Percentiles rank a stretch among this genome's conserved stretches.
Evolutionary conservation across 768 basidiomycete species (phyloP).

Genomic region (Macrolepiota dolichaula): DNA sequence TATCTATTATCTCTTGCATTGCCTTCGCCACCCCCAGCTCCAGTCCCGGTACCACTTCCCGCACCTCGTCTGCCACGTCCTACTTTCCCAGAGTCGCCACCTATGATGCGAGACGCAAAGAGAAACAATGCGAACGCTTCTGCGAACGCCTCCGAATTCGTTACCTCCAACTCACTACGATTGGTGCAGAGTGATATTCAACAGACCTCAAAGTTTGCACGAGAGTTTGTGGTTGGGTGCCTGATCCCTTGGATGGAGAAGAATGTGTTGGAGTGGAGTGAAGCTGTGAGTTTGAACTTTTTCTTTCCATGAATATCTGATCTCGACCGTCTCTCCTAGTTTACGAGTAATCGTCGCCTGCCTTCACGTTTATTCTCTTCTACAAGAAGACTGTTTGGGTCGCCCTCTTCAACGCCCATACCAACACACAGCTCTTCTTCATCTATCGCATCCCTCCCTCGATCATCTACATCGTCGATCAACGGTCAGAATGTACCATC

Average conservation of each 20-base stretch:
- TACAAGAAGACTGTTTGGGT: slow-evolving; percentile 79
- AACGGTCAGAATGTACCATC: slow-evolving; percentile 22
- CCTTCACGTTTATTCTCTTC: slow-evolving; percentile 85
- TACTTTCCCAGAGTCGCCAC: slow-evolving; percentile 31
- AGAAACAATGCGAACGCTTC: slow-evolving; percentile 1
- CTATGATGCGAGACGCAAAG: slow-evolving; percentile 12
- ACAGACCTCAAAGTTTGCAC: slow-evolving; percentile 70
- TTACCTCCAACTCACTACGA: slow-evolving; percentile 38
- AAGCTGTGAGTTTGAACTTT: slow-evolving; percentile 46
- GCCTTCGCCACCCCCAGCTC: slow-evolving; percentile 59
- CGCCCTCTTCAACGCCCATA: slow-evolving; percentile 48
- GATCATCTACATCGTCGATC: slow-evolving; percentile 29
- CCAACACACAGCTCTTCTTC: slow-evolving; percentile 34
- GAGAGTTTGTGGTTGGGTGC: slow-evolving; percentile 88
- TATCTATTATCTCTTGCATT: slow-evolving; percentile 65
- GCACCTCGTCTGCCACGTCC: slow-evolving; percentile 66
- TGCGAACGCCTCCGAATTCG: slow-evolving; percentile 20
- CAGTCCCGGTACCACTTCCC: slow-evolving; percentile 63
- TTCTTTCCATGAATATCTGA: background rate
- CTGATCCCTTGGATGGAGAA: slow-evolving; percentile 97
- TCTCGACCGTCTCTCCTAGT: background rate
- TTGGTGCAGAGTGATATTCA: slow-evolving; percentile 74
- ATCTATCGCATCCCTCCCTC: slow-evolving; percentile 38
- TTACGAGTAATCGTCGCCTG: slow-evolving; percentile 61
- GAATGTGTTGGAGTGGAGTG: slow-evolving; percentile 91